phyloP scores from a whole-genome alignment of 768 basidiomycete genomes.

The Grammothele lineata region DNA sequence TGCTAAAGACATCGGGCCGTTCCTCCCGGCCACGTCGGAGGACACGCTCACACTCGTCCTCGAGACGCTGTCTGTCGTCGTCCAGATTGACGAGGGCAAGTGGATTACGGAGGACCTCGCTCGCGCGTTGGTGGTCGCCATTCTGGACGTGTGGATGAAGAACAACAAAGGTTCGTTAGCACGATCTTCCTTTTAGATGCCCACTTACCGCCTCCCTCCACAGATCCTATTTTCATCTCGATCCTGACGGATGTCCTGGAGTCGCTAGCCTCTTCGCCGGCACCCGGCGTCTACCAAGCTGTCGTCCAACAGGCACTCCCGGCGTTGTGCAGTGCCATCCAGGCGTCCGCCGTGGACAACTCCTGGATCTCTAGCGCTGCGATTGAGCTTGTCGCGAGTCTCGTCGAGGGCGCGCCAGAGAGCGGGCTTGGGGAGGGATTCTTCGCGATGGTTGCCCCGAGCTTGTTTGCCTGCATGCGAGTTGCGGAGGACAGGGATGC shows the following conservation, averaged over 20 bases:
- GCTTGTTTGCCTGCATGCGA: constrained; percentile 64
- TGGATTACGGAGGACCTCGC: constrained; percentile 73
- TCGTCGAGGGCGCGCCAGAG: constrained; percentile 62
- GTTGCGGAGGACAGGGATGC: constrained; percentile 84
- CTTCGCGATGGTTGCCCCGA: constrained; percentile 70
- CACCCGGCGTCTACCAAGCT: constrained; percentile 60
- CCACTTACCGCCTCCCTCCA: too few species aligned
- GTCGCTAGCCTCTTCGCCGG: constrained; percentile 59
- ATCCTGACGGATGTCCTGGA: constrained; percentile 79
- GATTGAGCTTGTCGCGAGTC: constrained; percentile 72
- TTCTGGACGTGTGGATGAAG: constrained; percentile 80
- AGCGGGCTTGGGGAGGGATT: constrained; percentile 75
- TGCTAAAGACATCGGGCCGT: constrained; percentile 77
- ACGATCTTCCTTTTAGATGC: too few species aligned
- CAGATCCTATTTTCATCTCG: constrained; percentile 87
- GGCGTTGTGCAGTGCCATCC: constrained; percentile 61
- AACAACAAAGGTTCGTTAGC: constrained; percentile 69
- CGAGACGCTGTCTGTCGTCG: constrained; percentile 76
- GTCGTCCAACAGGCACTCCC: constrained; percentile 76
- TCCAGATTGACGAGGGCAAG: constrained; percentile 66
- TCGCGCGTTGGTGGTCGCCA: constrained; percentile 55
- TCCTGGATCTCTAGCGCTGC: constrained; percentile 77
- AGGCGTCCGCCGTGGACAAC: constrained; percentile 52
- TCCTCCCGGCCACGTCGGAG: constrained; percentile 74
- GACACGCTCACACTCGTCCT: constrained; percentile 87